A percentile compares a stretch with the other conserved stretches of the same genome.
These are phyloP conservation scores for Amanita rubescens DNA, from an alignment of 768 basidiomycete genomes.

Conservation along the genomic window DNA sequence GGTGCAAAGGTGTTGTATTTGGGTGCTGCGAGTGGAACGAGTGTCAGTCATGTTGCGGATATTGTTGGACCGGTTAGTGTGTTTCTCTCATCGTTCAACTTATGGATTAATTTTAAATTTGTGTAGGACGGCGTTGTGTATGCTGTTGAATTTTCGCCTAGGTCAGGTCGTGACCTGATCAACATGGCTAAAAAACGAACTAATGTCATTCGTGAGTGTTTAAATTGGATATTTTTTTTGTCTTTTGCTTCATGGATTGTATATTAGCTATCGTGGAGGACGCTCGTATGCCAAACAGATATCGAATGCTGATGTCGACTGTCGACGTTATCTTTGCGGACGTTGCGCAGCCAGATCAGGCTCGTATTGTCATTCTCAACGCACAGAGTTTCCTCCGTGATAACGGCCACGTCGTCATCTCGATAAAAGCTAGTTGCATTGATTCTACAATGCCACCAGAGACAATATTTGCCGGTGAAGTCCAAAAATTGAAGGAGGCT, in stretches of 20 bases:
- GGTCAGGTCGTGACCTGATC: slow-evolving; percentile 96
- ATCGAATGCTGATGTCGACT: slow-evolving; percentile 92
- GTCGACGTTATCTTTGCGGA: slow-evolving; percentile 99
- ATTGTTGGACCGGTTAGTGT: slow-evolving; percentile 87
- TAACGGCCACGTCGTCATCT: slow-evolving; percentile 87
- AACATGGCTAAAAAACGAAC: slow-evolving; percentile 99
- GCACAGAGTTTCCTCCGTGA: slow-evolving; percentile 95
- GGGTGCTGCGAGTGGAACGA: slow-evolving; percentile 96
- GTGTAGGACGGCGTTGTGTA: slow-evolving; percentile 92
- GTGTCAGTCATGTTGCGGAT: slow-evolving; percentile 98
- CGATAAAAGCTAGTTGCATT: slow-evolving; percentile 98
- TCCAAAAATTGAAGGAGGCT: slow-evolving; percentile 66
- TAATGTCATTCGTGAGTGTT: slow-evolving; percentile 87
- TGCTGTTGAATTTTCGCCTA: slow-evolving; percentile 95
- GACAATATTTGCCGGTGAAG: slow-evolving; percentile 83
- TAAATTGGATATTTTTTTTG: not conserved
- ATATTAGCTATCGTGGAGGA: slow-evolving; percentile 88
- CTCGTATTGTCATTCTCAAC: slow-evolving; percentile 90
- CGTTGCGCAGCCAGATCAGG: slow-evolving; percentile 97
- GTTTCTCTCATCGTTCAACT: not conserved
- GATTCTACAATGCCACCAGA: slow-evolving; percentile 93
- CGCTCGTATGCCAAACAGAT: slow-evolving; percentile 92
- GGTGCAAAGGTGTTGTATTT: slow-evolving; percentile 96
- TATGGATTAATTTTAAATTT: slow-evolving; percentile 10
- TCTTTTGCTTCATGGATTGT: not conserved